Percentiles rank a stretch among this genome's conserved stretches.
Conservation (phyloP, 108 stramenopile genomes). For the Pseudonitzschia pungens region DNA sequence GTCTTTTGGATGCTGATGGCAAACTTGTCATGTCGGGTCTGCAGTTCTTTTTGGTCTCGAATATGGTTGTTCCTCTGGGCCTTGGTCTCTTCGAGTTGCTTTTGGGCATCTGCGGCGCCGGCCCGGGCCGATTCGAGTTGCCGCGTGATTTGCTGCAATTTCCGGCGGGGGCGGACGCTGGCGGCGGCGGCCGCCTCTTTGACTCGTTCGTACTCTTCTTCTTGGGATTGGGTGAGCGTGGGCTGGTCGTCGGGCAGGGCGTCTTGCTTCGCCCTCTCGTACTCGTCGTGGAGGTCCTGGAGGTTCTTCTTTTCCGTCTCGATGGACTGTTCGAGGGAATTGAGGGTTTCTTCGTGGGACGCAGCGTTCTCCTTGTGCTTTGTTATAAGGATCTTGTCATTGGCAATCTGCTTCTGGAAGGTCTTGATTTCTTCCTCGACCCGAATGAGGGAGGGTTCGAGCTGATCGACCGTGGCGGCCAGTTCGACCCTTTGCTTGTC, state of each 20-base stretch:
- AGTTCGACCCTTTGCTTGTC: constrained; percentile 74
- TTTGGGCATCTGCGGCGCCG: constrained; percentile 52
- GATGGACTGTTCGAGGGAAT: constrained; percentile 53
- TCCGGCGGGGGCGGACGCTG: constrained; percentile 64
- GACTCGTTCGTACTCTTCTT: constrained; percentile 80
- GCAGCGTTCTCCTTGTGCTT: constrained; percentile 62
- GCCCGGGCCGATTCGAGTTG: constrained; percentile 68
- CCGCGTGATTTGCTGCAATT: constrained; percentile 49
- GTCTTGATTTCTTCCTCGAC: constrained; percentile 72
- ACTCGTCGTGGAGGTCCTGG: constrained; percentile 64
- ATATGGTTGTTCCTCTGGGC: constrained; percentile 52
- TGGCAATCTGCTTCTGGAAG: constrained; percentile 57
- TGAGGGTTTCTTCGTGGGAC: constrained; percentile 52
- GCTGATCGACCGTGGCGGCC: constrained; percentile 59
- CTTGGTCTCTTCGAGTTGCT: constrained; percentile 64
- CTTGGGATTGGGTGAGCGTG: constrained; percentile 78
- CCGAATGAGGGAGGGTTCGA: constrained; percentile 76
- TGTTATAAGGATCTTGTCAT: constrained; percentile 56
- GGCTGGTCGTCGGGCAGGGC: constrained; percentile 49
- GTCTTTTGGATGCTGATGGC: constrained; percentile 68
- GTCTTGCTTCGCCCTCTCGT: constrained; percentile 83
- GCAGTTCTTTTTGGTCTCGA: constrained; percentile 50
- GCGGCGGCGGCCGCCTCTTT: constrained; percentile 82
- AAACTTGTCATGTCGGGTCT: constrained; percentile 55
- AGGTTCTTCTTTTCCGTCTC: constrained; percentile 52